Base-by-base conservation (phyloP, 768 basidiomycete species). In the Phylloporus sp. region DNA sequence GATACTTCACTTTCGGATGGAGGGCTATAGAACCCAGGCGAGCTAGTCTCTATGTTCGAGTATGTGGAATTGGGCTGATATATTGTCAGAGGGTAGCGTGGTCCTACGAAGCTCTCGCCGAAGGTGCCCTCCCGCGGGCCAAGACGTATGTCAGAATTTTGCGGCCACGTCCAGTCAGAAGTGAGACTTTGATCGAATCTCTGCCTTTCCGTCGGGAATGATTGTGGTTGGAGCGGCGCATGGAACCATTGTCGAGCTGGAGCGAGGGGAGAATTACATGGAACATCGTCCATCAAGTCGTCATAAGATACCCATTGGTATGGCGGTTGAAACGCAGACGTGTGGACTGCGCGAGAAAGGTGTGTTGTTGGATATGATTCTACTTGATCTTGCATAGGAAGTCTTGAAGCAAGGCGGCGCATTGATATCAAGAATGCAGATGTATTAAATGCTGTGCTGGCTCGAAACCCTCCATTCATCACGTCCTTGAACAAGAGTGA, bases 161-260 rank as follows among this genome's bases (percentile, higher is more conserved):
- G 50, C 3, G 58, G 57, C 65, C 59, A 71, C 38, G 24, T 40
- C 57, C 59, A 61, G 27, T 48, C 54, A 18, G 43, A 46, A 24
- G 39, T 24, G 20, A 55, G 31, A 40, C 31, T 46, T 15, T 45
- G 28, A 9, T 43, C 48, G 2, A 49, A n/a, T 28, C 48, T 50
- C 20, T 31, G 48, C 22, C 49, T 61, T 47, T 63, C 62, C 8
- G 53, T 43, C 42, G 58, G 54, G 28, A 54, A 38, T 9, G 57
- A 38, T 16, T 65, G 61, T 20, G 63, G 64, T 16, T 60, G 50
- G 29, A 55, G 46, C 10, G 68, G 58, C 6, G 57, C 55, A 39
- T 65, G 66, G n/a, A 64, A 50, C n/a, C 59, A 39, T 59, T 71
- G 69, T 32, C 70, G 68, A 5, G 54, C 40, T 22, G 70, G 60